Evolutionary conservation across 2,329 filamentous ascomycete species (phyloP), one percentile per base, ranked within the genome.

Genomic region (Cladorrhinum sp.): DNA sequence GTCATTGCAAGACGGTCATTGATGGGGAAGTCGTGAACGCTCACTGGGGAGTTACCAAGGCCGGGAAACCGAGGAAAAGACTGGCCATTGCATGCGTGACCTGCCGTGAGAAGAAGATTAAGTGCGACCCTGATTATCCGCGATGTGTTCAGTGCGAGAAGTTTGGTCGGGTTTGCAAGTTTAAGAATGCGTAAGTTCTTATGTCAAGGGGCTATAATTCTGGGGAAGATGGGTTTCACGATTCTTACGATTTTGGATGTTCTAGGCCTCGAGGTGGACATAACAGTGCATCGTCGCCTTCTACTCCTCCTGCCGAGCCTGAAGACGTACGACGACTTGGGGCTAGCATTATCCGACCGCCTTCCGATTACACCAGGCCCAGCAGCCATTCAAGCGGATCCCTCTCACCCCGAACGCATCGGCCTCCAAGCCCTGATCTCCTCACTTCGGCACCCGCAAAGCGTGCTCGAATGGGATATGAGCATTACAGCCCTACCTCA

Each of bases 81-180:
- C 81, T 96, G 60, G 92, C 93, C 23, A 92, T 96, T 73, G 92
- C 92, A n/a, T 97, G 93, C 72, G 82, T 96, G 61, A 95, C 92
- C 12, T 97, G 93, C 73, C 86, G 93, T 55, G 92, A 96, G 77
- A 97, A 96, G 85, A 97, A 96, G 81, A 96, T 97, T 77, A 96
- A 96, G 75, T 97, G 93, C 71, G 92, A 96, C 66, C 93, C 92
- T 1, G 92, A 93, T 68, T 89, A 86, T 66, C 90, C 90, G 42
- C 92, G 91, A 67, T 97, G 93, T 69, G 85, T 93, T 58, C 92
- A 96, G 75, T 97, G 93, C 73, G 89, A 95, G 72, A 96, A 96
- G 77, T 94, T 94, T 71, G 91, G 92, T 59, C 84, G 91, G 53
- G 81, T 89, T 18, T 96, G 93, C 83, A 88, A 88, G 75, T 92